phyloP scores from a whole-genome alignment of 768 basidiomycete species.

The Kondoa subrosea region DNA sequence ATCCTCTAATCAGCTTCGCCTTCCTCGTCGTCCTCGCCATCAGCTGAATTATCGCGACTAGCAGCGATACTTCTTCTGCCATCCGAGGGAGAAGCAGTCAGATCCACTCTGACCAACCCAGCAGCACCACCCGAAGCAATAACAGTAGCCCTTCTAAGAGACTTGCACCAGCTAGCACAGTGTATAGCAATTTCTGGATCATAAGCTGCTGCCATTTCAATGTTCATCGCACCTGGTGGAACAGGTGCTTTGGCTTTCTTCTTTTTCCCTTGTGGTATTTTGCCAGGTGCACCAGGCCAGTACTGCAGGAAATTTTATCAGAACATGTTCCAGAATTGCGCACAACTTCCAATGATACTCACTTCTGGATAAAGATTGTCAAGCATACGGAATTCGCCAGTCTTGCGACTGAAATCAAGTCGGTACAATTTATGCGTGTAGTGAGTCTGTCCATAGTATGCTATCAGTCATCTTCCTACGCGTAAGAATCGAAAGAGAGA shows the following conservation, averaged over 20 bases:
- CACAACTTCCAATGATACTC: neutral
- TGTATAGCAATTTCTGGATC: slow-evolving; percentile 58
- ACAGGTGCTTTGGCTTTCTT: neutral
- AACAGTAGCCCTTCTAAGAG: slow-evolving; percentile 41
- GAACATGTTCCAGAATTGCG: neutral
- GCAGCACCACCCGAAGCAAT: slow-evolving; percentile 66
- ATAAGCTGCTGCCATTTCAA: slow-evolving; percentile 47
- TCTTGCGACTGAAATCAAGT: slow-evolving; percentile 65
- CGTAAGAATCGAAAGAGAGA: neutral
- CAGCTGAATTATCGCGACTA: neutral
- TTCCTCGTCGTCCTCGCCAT: neutral
- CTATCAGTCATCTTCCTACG: neutral
- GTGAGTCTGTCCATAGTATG: slow-evolving; percentile 42
- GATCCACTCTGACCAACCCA: slow-evolving; percentile 73
- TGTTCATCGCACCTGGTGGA: neutral
- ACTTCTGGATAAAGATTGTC: slow-evolving; percentile 66
- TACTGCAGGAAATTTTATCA: neutral
- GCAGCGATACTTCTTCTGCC: neutral
- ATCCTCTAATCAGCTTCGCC: neutral
- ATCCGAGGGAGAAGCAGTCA: slow-evolving; percentile 1
- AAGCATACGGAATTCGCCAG: slow-evolving; percentile 66
- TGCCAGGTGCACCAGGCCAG: neutral
- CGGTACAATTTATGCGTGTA: slow-evolving; percentile 52
- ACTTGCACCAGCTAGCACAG: slow-evolving; percentile 62
- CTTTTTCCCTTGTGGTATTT: neutral